A percentile compares a stretch with the other conserved stretches of the same genome.
phyloP scores from a whole-genome alignment of 2,329 filamentous ascomycete genomes.

The Lachnellula hyalina region DNA sequence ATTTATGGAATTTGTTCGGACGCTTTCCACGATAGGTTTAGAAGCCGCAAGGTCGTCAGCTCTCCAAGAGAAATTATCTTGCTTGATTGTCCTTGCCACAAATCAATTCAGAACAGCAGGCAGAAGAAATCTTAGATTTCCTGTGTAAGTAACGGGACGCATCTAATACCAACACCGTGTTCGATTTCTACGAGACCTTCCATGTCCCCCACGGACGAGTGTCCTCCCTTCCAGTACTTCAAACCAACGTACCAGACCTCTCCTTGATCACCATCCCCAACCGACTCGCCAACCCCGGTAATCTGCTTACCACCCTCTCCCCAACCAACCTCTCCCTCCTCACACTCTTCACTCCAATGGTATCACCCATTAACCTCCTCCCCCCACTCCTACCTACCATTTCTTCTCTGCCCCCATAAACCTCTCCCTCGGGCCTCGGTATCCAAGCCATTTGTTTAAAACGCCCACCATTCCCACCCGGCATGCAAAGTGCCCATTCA shows the following conservation, averaged over 20 bases:
- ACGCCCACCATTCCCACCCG: not conserved
- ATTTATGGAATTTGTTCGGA: not conserved
- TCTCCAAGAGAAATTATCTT: no score
- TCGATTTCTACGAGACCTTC: not conserved
- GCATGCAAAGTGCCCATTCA: no score
- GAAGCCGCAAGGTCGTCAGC: no score
- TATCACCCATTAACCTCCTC: not conserved
- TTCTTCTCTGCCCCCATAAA: not conserved
- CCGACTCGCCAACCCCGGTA: slow-evolving; percentile 18
- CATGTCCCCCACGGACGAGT: not conserved
- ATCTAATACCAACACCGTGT: not conserved
- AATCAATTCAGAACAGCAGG: no score
- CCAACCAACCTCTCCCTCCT: slow-evolving; percentile 5
- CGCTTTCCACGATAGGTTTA: no score
- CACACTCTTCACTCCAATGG: not conserved
- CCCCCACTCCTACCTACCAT: not conserved
- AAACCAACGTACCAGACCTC: not conserved
- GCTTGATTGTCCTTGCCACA: no score
- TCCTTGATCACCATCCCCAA: slow-evolving; percentile 6
- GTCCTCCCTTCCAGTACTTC: not conserved
- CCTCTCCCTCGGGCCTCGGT: slow-evolving; percentile 11
- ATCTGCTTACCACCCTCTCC: slow-evolving; percentile 7
- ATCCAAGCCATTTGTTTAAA: slow-evolving; percentile 19
- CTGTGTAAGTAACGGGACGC: no score
- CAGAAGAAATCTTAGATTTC: no score